Evolutionary conservation across 2,329 filamentous ascomycete genomes (phyloP), one percentile per base, ranked within the genome.

Genomic region (Teratosphaeria destructans): DNA sequence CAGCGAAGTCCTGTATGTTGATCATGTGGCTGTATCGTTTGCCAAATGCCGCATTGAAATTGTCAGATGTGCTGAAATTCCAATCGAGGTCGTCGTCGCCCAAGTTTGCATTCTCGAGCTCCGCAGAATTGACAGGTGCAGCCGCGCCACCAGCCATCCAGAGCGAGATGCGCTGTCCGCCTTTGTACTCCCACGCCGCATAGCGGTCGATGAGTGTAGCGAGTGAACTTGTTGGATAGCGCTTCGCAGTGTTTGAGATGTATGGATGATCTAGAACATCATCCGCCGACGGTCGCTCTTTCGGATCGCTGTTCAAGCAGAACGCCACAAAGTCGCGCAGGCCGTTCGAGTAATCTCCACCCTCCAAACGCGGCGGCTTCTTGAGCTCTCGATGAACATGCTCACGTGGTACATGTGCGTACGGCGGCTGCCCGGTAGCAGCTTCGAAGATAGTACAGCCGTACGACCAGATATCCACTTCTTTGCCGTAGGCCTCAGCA

Each of bases 371-470:
- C 10, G 89, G 89, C 5, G 82, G 80, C 59, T 85, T 80, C 76
- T 80, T 32, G 82, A 57, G 23, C 57, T 47, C 57, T 55, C 64
- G 11, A 52, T 57, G 23, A 27, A 59, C 11, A 52, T 52, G 78
- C 78, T 62, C 53, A 6, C 27, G 59, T 26, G 49, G 54, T 16
- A 63, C 52, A 49, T 55, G 57, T 23, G 57, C 78, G 82, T 83
- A 78, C 52, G 89, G 89, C 2, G 89, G 88, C 19, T 86, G 76
- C 1, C 89, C 89, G 3, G 87, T 90, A 0, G 89, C 88, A 72
- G 93, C 89, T 72, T 94, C 89, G 67, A 84, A 90, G 1, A 90
- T 79, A 72, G 91, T 88, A 62, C 88, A 88, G 1, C 89, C 90
- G 70, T 90, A 91, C 2, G 89, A 88, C 89, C 90, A 94, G 56